Percentiles rank a stretch among this genome's conserved stretches.
These are phyloP conservation scores for Sugiyamaella neomexicana DNA, from an alignment of 1,139 yeast species.

Conservation along the genomic window DNA sequence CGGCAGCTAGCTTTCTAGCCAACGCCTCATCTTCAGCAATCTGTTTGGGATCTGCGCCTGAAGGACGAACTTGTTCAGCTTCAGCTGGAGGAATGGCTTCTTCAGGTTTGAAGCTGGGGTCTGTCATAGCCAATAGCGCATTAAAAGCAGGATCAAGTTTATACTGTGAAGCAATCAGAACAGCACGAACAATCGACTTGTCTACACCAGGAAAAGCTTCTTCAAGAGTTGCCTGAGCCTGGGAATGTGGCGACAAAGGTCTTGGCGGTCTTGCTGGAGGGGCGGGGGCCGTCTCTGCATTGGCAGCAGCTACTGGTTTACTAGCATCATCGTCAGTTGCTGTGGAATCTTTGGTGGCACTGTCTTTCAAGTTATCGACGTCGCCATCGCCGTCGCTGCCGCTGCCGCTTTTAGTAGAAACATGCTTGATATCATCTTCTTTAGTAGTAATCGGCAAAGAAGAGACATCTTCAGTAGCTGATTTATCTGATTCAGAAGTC, in stretches of 20 bases:
- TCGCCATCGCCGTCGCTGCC: no score
- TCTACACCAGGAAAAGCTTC: conserved; percentile 85
- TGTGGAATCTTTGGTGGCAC: conserved; percentile 11
- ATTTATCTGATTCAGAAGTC: conserved; percentile 1
- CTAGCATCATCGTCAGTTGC: no score
- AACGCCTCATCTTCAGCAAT: conserved; percentile 76
- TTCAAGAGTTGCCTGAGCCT: conserved; percentile 53
- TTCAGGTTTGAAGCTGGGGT: conserved; percentile 69
- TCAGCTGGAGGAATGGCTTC: conserved; percentile 28
- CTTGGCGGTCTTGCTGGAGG: conserved; percentile 77
- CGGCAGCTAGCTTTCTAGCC: conserved; percentile 78
- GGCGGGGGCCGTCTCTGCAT: conserved; percentile 23
- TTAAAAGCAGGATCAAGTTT: conserved; percentile 82
- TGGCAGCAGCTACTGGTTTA: no score
- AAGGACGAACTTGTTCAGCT: conserved; percentile 16
- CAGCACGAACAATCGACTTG: conserved; percentile 68
- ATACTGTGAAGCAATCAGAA: conserved; percentile 82
- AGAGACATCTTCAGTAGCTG: background rate
- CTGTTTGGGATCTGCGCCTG: conserved; percentile 40
- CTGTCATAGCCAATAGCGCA: conserved; percentile 77
- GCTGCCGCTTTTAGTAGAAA: no score
- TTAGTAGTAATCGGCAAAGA: background rate
- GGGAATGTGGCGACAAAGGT: conserved; percentile 59
- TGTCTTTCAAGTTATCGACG: no score
- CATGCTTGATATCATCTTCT: background rate